These are phyloP conservation scores for Theileria orientalis DNA, from an alignment of 169 alveolate species.

Conservation along the genomic window DNA sequence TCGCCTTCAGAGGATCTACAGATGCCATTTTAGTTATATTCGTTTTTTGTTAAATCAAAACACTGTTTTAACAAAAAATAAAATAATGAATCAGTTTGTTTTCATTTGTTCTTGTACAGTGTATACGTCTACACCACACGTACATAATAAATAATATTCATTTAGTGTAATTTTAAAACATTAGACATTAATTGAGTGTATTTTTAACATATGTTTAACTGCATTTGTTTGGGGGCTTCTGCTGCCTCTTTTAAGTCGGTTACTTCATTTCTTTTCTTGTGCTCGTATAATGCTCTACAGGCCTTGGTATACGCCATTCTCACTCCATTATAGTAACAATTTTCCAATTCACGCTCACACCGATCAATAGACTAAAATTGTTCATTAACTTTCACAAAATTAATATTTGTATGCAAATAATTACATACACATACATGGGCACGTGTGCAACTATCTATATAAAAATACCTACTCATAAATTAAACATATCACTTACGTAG, in stretches of 20 bases:
- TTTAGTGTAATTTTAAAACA: neutral
- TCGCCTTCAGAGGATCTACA: slow-evolving; percentile 42
- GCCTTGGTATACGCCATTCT: slow-evolving; percentile 45
- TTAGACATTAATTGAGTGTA: neutral
- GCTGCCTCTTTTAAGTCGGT: neutral
- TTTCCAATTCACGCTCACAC: slow-evolving; percentile 54
- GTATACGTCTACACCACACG: neutral
- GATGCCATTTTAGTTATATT: slow-evolving; percentile 18
- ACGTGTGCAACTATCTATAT: too few species aligned
- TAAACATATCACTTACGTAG: slow-evolving; percentile 53
- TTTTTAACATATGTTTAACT: neutral
- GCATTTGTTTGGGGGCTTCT: too few species aligned
- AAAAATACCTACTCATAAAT: too few species aligned
- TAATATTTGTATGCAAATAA: too few species aligned
- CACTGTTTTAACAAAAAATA: neutral
- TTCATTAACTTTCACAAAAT: neutral
- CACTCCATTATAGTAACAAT: slow-evolving; percentile 40
- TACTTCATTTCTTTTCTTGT: slow-evolving; percentile 2
- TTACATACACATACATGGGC: too few species aligned
- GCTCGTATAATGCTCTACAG: slow-evolving; percentile 21
- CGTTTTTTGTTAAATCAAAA: neutral
- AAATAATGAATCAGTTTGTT: neutral
- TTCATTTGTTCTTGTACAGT: neutral
- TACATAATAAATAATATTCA: neutral
- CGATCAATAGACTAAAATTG: slow-evolving; percentile 55